These are phyloP conservation scores for Cucurbita ficifolia DNA, from an alignment of 306 rosid genomes.

Conservation along the genomic window DNA sequence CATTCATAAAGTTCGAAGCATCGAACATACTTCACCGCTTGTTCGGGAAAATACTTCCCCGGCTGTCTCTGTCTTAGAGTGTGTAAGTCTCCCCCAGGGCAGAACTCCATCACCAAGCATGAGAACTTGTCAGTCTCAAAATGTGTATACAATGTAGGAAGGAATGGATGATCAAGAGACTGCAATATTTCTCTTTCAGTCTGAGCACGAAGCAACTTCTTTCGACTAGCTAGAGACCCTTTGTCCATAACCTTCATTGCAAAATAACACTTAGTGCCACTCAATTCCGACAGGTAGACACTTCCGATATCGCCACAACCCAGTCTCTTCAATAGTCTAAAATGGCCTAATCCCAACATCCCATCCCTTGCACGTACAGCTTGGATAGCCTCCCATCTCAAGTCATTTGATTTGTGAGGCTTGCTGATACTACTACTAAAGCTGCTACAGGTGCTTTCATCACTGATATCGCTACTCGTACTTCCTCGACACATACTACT, in stretches of 20 bases:
- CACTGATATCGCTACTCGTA: slow-evolving; percentile 90
- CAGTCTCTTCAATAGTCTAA: slow-evolving; percentile 77
- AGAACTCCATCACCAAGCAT: slow-evolving; percentile 97
- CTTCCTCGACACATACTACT: slow-evolving; percentile 51
- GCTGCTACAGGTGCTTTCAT: slow-evolving; percentile 94
- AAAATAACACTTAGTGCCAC: slow-evolving; percentile 90
- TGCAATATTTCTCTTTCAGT: slow-evolving; percentile 91
- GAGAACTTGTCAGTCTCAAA: slow-evolving; percentile 96
- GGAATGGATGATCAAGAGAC: slow-evolving; percentile 93
- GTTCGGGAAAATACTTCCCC: slow-evolving; percentile 94
- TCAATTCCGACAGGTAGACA: slow-evolving; percentile 84
- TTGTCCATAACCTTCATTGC: slow-evolving; percentile 99
- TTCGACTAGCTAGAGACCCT: slow-evolving; percentile 85
- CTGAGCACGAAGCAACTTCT: slow-evolving; percentile 96
- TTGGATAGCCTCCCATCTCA: slow-evolving; percentile 98
- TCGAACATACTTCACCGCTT: slow-evolving; percentile 90
- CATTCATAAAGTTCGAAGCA: neutral
- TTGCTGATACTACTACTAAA: slow-evolving; percentile 79
- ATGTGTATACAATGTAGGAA: slow-evolving; percentile 84
- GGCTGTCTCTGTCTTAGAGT: slow-evolving; percentile 93
- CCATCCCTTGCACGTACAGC: slow-evolving; percentile 75
- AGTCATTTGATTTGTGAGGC: slow-evolving; percentile 95
- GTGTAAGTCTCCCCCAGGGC: slow-evolving; percentile 99
- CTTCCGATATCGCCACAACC: slow-evolving; percentile 99
- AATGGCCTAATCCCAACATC: slow-evolving; percentile 70